Evolutionary conservation across 805 yeast genomes (phyloP).

Genomic region (Wickerhamiella alocasiicola): DNA sequence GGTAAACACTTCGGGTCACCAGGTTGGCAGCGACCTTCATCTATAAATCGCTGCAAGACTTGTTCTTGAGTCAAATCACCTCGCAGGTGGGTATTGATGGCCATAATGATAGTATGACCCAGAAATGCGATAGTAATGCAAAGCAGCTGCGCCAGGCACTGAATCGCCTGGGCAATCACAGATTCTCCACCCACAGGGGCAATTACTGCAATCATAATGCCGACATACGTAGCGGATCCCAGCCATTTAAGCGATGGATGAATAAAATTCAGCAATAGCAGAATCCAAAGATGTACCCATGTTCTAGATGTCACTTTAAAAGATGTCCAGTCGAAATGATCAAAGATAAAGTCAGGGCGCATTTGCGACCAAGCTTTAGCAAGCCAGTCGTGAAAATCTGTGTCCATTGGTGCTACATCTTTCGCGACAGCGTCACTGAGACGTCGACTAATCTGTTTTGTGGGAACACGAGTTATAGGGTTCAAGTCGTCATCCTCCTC

Average conservation of each 20-base stretch:
- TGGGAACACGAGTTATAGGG: constrained; percentile 4
- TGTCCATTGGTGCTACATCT: neutral
- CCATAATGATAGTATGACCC: constrained; percentile 20
- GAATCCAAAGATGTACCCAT: constrained; percentile 22
- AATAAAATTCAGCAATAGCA: constrained; percentile 17
- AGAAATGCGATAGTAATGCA: constrained; percentile 14
- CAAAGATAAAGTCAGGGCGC: constrained; percentile 16
- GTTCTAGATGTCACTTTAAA: constrained; percentile 20
- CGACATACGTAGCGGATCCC: constrained; percentile 22
- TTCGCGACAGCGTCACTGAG: neutral
- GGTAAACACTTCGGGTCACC: constrained; percentile 17
- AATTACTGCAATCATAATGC: constrained; percentile 20
- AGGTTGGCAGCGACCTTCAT: constrained; percentile 18
- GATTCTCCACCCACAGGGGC: constrained; percentile 23
- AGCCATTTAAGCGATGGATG: constrained; percentile 18
- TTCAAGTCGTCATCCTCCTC: constrained; percentile 3
- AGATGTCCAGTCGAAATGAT: constrained; percentile 21
- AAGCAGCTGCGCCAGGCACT: constrained; percentile 14
- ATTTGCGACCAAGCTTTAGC: neutral
- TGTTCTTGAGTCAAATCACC: constrained; percentile 17
- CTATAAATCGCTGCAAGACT: constrained; percentile 13
- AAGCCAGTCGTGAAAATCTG: neutral
- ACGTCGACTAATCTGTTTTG: constrained; percentile 3
- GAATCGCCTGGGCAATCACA: constrained; percentile 16
- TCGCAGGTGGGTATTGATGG: constrained; percentile 20